Evolutionary conservation across 1,284 basidiomycete genomes (phyloP), one percentile per base, ranked within the genome.

Genomic region (Pyrrhoderma lamaoense): DNA sequence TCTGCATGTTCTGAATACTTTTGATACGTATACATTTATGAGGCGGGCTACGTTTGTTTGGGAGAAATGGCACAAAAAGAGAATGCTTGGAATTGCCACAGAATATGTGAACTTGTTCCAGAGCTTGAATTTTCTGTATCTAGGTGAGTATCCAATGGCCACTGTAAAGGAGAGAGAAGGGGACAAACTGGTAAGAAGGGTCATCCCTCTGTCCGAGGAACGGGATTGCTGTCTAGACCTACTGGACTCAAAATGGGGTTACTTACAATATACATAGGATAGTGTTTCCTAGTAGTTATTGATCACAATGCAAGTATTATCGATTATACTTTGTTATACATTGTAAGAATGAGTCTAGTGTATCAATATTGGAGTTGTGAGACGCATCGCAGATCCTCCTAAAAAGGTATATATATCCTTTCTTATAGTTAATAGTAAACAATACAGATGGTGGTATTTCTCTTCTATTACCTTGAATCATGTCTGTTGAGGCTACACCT

Each of bases 401-500:
- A 14, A 40, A 40, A 40, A 31, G 27, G 27, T 5, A 31, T 31
- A 31, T 5, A 31, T 31, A 31, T 11, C 11, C 27, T n/a, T 31
- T 5, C 27, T 5, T 11, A 31, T 31, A 5, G 27, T 31, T 11
- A 31, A 31, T 31, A 31, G 27, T 31, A 31, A 31, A 31, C 5
- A 11, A 31, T 31, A 11, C 27, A 5, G n/a, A n/a, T n/a, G n/a
- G 27, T 31, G 27, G 27, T 31, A 11, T 11, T 31, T 16, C n/a
- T 8, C n/a, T 5, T 40, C 21, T 16, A 40, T 14, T 14, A 7
- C 8, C 38, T 18, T 40, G 16, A 16, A 40, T 14, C n/a, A 56
- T 56, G 54, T 48, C 54, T 8, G 45, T 56, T 23, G 51, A 56
- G 22, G 31, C 51, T 39, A 51, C 51, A 25, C 50, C 77, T 44